phyloP scores from a whole-genome alignment of 2,329 filamentous ascomycete species.

The Triangularia verruculosa region DNA sequence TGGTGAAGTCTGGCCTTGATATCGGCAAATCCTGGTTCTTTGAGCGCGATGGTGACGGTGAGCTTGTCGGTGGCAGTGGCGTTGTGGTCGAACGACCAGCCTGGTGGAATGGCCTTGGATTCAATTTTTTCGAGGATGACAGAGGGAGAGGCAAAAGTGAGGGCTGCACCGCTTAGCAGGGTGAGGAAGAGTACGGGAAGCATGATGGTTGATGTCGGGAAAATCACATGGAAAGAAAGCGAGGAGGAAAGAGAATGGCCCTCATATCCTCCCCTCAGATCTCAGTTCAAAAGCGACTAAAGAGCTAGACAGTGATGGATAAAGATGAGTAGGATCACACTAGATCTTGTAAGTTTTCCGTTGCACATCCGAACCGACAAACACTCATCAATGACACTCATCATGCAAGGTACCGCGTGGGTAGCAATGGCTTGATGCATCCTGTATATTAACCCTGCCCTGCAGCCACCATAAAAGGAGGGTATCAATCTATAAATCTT shows the following conservation, averaged over 20 bases:
- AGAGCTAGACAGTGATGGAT: background rate
- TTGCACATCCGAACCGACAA: background rate
- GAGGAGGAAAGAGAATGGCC: background rate
- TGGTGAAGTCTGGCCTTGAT: slow-evolving; percentile 30
- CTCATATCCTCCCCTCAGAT: too few relatives aligned
- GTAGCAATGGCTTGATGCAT: background rate
- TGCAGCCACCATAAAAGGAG: background rate
- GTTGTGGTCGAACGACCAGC: slow-evolving; percentile 29
- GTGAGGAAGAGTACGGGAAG: slow-evolving; percentile 5
- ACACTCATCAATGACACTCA: background rate
- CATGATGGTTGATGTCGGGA: slow-evolving; percentile 17
- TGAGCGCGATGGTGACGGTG: slow-evolving; percentile 31
- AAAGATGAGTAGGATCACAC: background rate
- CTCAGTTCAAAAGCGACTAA: too few relatives aligned
- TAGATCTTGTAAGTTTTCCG: background rate
- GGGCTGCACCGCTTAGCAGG: slow-evolving; percentile 14
- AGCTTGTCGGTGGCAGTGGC: slow-evolving; percentile 30
- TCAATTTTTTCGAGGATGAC: slow-evolving; percentile 25
- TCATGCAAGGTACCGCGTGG: background rate
- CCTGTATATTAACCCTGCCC: background rate
- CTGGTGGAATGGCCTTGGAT: slow-evolving; percentile 24
- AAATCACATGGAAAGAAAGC: slow-evolving; percentile 2
- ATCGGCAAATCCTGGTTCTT: slow-evolving; percentile 31
- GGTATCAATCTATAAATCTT: background rate
- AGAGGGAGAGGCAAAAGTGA: slow-evolving; percentile 14